These are phyloP conservation scores for Isatis lusitanica DNA, from an alignment of 441 rosid genomes.

Conservation along the genomic window DNA sequence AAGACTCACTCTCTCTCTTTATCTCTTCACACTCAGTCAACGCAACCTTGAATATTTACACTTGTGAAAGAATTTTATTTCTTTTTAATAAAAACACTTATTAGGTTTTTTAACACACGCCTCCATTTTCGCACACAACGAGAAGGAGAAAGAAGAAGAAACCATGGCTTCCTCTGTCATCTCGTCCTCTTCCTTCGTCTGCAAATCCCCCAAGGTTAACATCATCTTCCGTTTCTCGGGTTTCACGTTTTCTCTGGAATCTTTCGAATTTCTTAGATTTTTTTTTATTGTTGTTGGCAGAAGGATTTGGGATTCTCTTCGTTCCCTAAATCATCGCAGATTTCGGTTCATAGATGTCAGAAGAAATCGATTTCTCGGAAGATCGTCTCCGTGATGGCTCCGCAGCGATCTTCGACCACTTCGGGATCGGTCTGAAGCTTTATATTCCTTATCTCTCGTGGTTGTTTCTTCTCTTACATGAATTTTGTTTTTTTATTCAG, in stretches of 20 bases:
- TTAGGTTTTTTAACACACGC: constrained; percentile 23
- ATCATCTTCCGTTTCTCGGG: background rate
- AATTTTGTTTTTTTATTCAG: constrained; percentile 26
- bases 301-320: constrained; percentile 53
- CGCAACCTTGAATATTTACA: no score
- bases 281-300: constrained; percentile 24
- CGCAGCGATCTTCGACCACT: constrained; percentile 71
- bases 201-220: constrained; percentile 49
- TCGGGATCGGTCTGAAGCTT: constrained; percentile 70
- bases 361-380: constrained; percentile 54
- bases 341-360: constrained; percentile 53
- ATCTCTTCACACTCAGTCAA: no score
- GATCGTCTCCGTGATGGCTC: constrained; percentile 80
- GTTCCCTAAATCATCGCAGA: constrained; percentile 49
- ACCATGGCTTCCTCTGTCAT: constrained; percentile 66
- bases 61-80: no score
- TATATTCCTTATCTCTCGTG: background rate
- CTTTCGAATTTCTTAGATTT: background rate
- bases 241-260: background rate
- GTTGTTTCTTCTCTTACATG: no score
- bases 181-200: constrained; percentile 49
- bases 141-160: background rate
- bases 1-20: no score
- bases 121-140: background rate
- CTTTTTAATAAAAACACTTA: background rate